Conservation (phyloP, 768 basidiomycete species). For the Amanita rimosa region DNA sequence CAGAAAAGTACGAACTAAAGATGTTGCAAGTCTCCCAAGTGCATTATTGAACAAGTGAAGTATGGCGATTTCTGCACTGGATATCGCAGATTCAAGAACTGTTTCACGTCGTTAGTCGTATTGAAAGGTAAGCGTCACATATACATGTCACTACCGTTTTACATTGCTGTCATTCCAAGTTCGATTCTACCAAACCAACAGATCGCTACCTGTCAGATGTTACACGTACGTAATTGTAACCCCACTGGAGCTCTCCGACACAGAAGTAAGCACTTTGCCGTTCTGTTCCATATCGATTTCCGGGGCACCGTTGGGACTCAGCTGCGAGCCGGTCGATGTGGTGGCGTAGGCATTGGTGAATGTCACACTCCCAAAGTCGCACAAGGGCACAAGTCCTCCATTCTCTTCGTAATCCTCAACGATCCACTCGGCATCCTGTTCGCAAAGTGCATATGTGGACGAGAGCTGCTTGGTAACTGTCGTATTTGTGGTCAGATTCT, state of each 20-base stretch:
- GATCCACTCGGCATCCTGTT: background rate
- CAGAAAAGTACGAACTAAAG: too few relatives aligned
- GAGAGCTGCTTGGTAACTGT: background rate
- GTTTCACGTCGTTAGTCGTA: constrained; percentile 8
- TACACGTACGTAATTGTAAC: background rate
- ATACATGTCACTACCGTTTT: too few relatives aligned
- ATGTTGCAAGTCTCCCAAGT: too few relatives aligned
- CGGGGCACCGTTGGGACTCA: background rate
- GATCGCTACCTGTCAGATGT: too few relatives aligned
- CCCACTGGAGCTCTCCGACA: background rate
- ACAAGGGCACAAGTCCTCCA: background rate
- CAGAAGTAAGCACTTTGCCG: background rate
- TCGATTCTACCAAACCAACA: too few relatives aligned
- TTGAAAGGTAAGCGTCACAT: too few relatives aligned
- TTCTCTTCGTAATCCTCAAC: background rate
- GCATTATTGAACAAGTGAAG: background rate
- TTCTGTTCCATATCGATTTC: background rate
- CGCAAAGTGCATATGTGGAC: background rate
- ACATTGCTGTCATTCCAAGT: too few relatives aligned
- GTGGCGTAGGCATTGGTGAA: background rate
- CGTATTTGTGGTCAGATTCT: background rate
- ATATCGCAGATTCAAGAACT: constrained; percentile 6
- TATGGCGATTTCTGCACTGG: background rate
- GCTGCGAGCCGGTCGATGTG: background rate
- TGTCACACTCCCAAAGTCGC: background rate